Evolutionary conservation across 1,284 basidiomycete species (phyloP), one percentile per base, ranked within the genome.

Genomic region (Trichosporon sp.): DNA sequence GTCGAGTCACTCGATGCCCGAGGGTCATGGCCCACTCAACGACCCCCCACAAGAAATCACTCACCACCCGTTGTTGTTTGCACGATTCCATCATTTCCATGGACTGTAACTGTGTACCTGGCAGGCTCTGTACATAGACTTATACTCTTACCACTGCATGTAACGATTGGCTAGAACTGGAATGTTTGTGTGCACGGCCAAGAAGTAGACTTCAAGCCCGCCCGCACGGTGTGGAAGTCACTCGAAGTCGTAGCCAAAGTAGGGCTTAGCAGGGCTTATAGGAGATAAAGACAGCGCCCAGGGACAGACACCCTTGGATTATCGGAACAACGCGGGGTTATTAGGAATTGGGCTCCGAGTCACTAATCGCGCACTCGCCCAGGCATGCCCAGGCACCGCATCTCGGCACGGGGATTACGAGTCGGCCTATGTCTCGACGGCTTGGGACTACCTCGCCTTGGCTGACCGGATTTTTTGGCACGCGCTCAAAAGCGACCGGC

Each of bases 401-500:
- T n/a, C 49, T 33, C 49, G 49, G 49, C 49, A 54, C 49, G 49
- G 49, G 49, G 49, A 54, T 54, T 54, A 54, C 49, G 49, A 54
- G 49, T 54, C 49, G 49, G 49, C 19, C 34, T 32, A 29, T 37
- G 25, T 23, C 60, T 34, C 44, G n/a, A n/a, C n/a, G n/a, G n/a
- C n/a, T n/a, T n/a, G n/a, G n/a, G n/a, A n/a, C n/a, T n/a, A n/a
- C n/a, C n/a, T n/a, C n/a, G n/a, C n/a, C n/a, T n/a, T n/a, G n/a
- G n/a, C n/a, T n/a, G n/a, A n/a, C n/a, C n/a, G 46, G 46, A 36
- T 25, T 54, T 60, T 60, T 60, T 44, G 44, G 40, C 44, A 25
- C 29, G 37, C 49, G 49, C 49, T 54, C 49, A 54, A 54, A 54
- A 54, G 49, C 10, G 14, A 29, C 27, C 25, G 19, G 8, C 46